Conservation (phyloP, 2,329 filamentous ascomycete genomes). For the Botrytis byssoidea region DNA sequence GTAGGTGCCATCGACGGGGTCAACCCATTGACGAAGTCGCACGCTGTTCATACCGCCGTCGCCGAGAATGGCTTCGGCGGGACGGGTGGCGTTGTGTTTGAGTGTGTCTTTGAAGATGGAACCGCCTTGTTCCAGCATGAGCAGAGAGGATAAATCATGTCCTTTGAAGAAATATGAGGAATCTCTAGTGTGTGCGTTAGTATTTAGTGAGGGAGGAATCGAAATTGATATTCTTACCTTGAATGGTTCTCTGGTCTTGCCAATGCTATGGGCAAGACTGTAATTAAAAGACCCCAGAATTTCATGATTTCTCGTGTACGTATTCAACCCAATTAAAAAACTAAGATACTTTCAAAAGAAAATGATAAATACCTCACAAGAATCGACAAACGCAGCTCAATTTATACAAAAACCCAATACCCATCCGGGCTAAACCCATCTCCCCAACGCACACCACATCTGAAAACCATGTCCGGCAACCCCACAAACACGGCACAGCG, state of each 20-base stretch:
- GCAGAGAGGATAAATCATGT: constrained; percentile 43
- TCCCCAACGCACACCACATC: neutral
- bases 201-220: neutral
- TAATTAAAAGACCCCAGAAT: constrained; percentile 2
- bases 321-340: neutral
- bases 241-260: constrained; percentile 10
- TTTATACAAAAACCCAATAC: neutral
- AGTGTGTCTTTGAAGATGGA: constrained; percentile 41
- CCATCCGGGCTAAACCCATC: neutral
- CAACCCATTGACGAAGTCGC: constrained; percentile 70
- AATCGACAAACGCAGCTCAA: neutral
- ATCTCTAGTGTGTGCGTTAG: neutral
- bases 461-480: neutral
- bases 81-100: constrained; percentile 40
- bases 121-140: constrained; percentile 41
- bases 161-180: constrained; percentile 40
- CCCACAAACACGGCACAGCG: neutral
- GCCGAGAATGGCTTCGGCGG: constrained; percentile 62
- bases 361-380: neutral
- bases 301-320: neutral
- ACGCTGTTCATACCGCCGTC: constrained; percentile 65
- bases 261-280: constrained; percentile 14
- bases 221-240: neutral
- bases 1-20: constrained; percentile 62
- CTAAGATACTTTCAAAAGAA: neutral